Base-by-base conservation (phyloP, 2,329 filamentous ascomycete species). In the Monosporascus sp. region DNA sequence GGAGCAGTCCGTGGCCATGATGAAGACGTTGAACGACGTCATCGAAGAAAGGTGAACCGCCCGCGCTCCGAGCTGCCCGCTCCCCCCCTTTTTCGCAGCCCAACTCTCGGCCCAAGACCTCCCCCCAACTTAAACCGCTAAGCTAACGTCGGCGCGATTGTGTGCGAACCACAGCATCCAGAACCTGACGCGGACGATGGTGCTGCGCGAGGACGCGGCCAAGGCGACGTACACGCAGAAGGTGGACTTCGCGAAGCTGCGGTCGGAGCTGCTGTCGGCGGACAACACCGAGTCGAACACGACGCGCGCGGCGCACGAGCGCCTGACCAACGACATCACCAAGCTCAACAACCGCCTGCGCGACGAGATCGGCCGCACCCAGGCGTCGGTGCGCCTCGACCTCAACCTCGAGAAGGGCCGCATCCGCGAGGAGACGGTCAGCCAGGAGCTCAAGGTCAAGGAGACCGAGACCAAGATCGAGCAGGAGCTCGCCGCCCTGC, bases 401-500 rank as follows among this genome's bases (percentile, higher is more conserved):
- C 75, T 99, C 56, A 99, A 97, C 71, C 75, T 99, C 46, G 94
- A 99, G 68, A 99, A 99, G 75, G 94, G 94, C 15, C 82, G 94
- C 57, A 99, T 97, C 61, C 80, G 94, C 57, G 94, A 99, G 73
- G 94, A 99, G 77, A 91, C 92, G 18, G 95, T 96, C 60, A 88
- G 89, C 53, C 94, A 97, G 75, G 94, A 99, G 72, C 84, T 99
- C 72, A 95, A 96, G 77, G 90, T 99, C 65, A 97, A 96, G 77
- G 94, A 99, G 80, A 97, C 94, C 14, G 94, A 99, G 76, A 96
- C 92, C 53, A 87, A 95, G 73, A 97, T 99, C 65, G 94, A 99
- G 77, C 93, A 97, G 74, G 94, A 97, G 77, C 91, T 94, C 51
- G 93, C 93, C 41, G 88, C 88, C 35, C 71, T 99, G 67, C 79